These are phyloP conservation scores for Eremothecium cymbalariae DNA, from an alignment of 1,139 yeast species.

Conservation along the genomic window DNA sequence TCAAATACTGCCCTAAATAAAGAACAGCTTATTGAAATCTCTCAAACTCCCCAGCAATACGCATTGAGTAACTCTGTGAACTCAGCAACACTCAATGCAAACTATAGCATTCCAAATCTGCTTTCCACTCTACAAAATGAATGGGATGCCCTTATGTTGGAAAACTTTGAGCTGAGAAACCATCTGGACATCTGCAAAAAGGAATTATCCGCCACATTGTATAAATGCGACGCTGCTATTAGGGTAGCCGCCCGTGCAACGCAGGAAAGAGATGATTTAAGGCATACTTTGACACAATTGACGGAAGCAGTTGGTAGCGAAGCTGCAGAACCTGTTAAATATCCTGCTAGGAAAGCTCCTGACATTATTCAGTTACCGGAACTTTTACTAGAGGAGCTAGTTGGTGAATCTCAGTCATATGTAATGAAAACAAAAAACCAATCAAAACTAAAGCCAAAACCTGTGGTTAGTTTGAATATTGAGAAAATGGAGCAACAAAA, in stretches of 20 bases:
- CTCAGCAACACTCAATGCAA: slow-evolving; percentile 34
- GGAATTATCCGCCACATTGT: slow-evolving; percentile 68
- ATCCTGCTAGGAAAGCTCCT: neutral
- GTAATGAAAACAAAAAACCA: slow-evolving; percentile 9
- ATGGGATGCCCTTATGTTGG: slow-evolving; percentile 84
- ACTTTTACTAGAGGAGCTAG: slow-evolving; percentile 8
- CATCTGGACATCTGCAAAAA: slow-evolving; percentile 59
- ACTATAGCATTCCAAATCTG: slow-evolving; percentile 65
- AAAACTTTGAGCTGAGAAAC: slow-evolving; percentile 66
- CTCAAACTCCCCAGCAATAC: slow-evolving; percentile 29
- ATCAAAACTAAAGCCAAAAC: neutral
- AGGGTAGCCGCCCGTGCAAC: slow-evolving; percentile 72
- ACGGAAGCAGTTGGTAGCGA: slow-evolving; percentile 21
- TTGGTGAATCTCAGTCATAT: slow-evolving; percentile 11
- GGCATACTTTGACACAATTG: slow-evolving; percentile 38
- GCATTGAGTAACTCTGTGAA: slow-evolving; percentile 19
- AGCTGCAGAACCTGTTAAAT: slow-evolving; percentile 2
- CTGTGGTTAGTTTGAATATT: neutral
- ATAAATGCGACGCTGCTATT: slow-evolving; percentile 85
- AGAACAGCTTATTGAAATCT: slow-evolving; percentile 53
- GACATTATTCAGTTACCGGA: slow-evolving; percentile 4
- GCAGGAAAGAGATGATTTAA: slow-evolving; percentile 68
- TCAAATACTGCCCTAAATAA: slow-evolving; percentile 49
- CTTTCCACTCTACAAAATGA: slow-evolving; percentile 73
- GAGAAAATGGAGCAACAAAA: neutral